Evolutionary conservation across 2,329 filamentous ascomycete species (phyloP), one percentile per base, ranked within the genome.

Genomic region (Orbilia oligospora): DNA sequence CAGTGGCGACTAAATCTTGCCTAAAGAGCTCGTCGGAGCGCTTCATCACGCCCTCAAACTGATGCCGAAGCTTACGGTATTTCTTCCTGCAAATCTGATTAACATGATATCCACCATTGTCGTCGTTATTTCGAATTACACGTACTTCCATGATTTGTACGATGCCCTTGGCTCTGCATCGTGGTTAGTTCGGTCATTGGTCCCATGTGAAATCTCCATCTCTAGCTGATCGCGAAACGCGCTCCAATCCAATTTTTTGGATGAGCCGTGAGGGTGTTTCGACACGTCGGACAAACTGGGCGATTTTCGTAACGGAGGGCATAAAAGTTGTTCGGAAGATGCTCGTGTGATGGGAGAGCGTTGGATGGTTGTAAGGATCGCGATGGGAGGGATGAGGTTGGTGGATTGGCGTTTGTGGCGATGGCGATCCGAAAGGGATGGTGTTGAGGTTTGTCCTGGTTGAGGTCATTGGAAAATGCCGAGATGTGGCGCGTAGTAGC

Each of bases 41-140:
- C 72, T 91, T 89, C 89, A 94, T 93, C 82, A 90, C 90, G 64
- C 90, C 87, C 81, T 96, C 92, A 83, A 96, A 97, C 30, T 88
- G 87, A 83, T 91, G 88, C 85, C 92, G 91, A 90, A 96, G 93
- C 88, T 97, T 97, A 82, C 92, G 91, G 85, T 97, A 99, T 87
- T 99, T 99, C 86, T 97, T 97, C 83, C 89, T 91, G 84, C 91
- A 56, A n/a, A 20, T n/a, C 22, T 24, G 5, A 44, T 75, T 49
- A 75, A 66, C 64, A 69, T 64, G 90, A 3, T 86, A 88, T 82
- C 85, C 41, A n/a, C 6, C 5, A 84, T 86, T 88, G 71, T 84
- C 83, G 81, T 16, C 20, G 9, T 10, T 12, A 8, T 5, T 6
- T n/a, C 46, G n/a, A 24, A 20, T 51, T 51, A 71, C 41, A 81